Evolutionary conservation across 2,329 filamentous ascomycete genomes (phyloP).

Genomic region (Byssothecium circinans): DNA sequence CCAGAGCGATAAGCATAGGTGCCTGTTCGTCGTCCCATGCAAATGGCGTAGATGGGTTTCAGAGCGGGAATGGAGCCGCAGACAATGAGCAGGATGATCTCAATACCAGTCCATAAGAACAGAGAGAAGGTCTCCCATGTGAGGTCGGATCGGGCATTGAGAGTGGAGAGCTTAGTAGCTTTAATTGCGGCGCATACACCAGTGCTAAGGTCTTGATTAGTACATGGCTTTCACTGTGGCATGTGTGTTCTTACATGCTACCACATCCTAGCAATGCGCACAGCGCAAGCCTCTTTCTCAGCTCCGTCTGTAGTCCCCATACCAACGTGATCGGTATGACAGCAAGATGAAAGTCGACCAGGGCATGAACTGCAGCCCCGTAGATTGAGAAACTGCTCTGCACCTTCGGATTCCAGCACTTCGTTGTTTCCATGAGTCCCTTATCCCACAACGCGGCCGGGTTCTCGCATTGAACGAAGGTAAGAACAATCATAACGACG

Average conservation of each 20-base stretch:
- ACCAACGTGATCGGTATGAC: slow-evolving; percentile 18
- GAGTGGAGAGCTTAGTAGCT: slow-evolving; percentile 13
- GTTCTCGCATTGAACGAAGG: slow-evolving; percentile 22
- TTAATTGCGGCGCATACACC: slow-evolving; percentile 22
- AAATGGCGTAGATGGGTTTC: slow-evolving; percentile 24
- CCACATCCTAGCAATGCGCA: slow-evolving; percentile 21
- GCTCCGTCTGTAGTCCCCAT: slow-evolving; percentile 17
- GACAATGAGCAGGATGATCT: slow-evolving; percentile 22
- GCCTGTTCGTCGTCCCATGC: slow-evolving; percentile 13
- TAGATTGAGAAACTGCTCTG: slow-evolving; percentile 23
- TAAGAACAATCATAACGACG: slow-evolving; percentile 21
- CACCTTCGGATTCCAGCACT: slow-evolving; percentile 20
- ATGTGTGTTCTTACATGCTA: slow-evolving; percentile 13
- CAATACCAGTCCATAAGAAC: slow-evolving; percentile 25
- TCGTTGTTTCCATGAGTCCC: slow-evolving; percentile 10
- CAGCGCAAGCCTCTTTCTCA: slow-evolving; percentile 19
- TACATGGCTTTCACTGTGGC: neutral
- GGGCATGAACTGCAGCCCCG: slow-evolving; percentile 13
- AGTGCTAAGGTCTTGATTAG: slow-evolving; percentile 11
- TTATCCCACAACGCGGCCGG: slow-evolving; percentile 19
- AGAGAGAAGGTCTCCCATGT: slow-evolving; percentile 23
- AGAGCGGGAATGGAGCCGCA: slow-evolving; percentile 25
- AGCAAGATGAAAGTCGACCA: slow-evolving; percentile 21
- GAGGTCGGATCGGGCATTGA: slow-evolving; percentile 20
- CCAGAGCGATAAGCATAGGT: neutral